Evolutionary conservation across 2,329 filamentous ascomycete species (phyloP).

Genomic region (Fusarium incarnatum): DNA sequence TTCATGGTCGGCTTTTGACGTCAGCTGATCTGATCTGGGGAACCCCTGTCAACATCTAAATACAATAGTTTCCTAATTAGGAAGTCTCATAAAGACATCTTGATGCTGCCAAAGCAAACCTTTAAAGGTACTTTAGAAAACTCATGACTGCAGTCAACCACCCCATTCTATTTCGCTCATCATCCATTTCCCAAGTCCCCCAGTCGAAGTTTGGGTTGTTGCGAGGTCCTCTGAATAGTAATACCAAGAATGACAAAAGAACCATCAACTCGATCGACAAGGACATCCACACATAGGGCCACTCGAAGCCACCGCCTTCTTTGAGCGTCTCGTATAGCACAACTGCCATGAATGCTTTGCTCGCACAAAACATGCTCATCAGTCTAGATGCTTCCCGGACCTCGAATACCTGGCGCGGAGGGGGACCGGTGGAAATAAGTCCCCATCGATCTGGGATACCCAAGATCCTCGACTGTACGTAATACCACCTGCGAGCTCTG

Average conservation of each 20-base stretch:
- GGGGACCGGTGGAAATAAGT: conserved; percentile 12
- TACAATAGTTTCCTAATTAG: conserved; percentile 11
- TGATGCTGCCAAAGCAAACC: neutral
- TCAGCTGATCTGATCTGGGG: conserved; percentile 31
- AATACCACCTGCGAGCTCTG: conserved; percentile 2
- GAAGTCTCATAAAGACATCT: neutral
- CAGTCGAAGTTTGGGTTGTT: neutral
- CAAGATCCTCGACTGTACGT: conserved; percentile 10
- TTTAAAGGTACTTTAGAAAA: neutral
- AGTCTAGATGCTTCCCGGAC: neutral
- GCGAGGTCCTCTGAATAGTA: neutral
- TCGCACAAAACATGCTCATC: neutral
- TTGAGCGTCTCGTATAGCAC: neutral
- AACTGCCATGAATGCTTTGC: neutral
- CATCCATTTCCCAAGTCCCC: neutral
- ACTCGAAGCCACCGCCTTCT: neutral
- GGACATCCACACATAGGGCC: neutral
- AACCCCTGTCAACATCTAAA: conserved; percentile 10
- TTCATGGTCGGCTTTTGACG: conserved; percentile 21
- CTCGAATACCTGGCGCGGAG: conserved; percentile 2
- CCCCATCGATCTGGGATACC: conserved; percentile 19
- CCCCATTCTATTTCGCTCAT: neutral
- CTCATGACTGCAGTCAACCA: neutral
- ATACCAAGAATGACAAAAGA: neutral
- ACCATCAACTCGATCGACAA: neutral